A percentile compares a stretch with the other conserved stretches of the same genome.
These are phyloP conservation scores for Lenwebbia sp. DNA, from an alignment of 345 rosid species.

Conservation along the genomic window DNA sequence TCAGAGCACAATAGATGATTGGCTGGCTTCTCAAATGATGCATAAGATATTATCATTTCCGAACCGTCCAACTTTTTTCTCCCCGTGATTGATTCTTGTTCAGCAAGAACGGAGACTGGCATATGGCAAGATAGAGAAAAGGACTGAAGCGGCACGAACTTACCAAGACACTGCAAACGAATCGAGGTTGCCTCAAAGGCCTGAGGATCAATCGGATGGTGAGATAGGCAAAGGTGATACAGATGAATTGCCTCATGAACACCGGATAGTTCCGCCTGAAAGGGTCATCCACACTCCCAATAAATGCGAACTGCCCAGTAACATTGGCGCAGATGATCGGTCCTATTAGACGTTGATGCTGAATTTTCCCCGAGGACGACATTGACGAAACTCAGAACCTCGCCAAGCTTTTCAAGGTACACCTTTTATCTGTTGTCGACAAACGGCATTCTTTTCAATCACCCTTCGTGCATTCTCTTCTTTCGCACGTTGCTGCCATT, in stretches of 20 bases:
- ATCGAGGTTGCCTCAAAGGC: constrained; percentile 13
- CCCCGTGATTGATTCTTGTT: background rate
- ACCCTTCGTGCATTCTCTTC: background rate
- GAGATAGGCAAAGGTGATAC: background rate
- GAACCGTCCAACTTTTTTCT: background rate
- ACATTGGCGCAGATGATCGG: background rate
- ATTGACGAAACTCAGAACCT: background rate
- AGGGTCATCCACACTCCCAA: background rate
- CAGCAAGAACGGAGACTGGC: background rate
- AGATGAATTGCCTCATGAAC: constrained; percentile 6
- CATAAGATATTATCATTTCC: background rate
- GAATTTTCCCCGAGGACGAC: background rate
- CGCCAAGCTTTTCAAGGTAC: background rate
- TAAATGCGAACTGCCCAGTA: background rate
- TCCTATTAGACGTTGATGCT: background rate
- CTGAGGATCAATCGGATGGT: constrained; percentile 8
- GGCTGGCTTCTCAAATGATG: background rate
- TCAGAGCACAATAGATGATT: background rate
- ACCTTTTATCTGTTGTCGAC: background rate
- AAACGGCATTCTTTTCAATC: background rate
- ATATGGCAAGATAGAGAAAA: background rate
- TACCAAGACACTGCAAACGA: constrained; percentile 21
- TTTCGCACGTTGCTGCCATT: background rate
- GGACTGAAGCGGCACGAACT: background rate
- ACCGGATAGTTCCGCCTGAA: background rate